Percentiles rank a stretch among this genome's conserved stretches.
Conservation (phyloP, 169 alveolate species). For the Cryptosporidium meleagridis region DNA sequence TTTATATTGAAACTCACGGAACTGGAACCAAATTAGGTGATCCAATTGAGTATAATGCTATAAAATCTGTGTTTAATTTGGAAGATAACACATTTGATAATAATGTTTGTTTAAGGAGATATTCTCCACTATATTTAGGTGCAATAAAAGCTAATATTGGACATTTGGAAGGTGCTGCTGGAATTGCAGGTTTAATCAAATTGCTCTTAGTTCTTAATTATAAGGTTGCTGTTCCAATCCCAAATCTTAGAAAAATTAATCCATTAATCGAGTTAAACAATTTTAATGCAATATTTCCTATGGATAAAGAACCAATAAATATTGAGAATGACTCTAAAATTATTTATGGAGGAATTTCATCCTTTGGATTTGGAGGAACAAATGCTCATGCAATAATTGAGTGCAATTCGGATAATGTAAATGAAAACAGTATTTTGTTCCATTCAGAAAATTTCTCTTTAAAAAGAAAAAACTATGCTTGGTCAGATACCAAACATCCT, state of each 20-base stretch:
- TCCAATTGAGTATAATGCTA: conserved; percentile 65
- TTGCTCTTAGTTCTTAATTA: conserved; percentile 28
- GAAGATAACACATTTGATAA: neutral
- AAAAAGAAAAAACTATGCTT: conserved; percentile 18
- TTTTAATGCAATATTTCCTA: conserved; percentile 30
- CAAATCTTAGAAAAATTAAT: conserved; percentile 29
- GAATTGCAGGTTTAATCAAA: conserved; percentile 74
- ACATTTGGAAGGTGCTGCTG: conserved; percentile 78
- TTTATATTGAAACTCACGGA: conserved; percentile 59
- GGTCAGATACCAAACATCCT: conserved; percentile 72
- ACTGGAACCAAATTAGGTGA: conserved; percentile 72
- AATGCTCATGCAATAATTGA: conserved; percentile 70
- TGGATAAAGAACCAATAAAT: neutral
- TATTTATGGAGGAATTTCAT: conserved; percentile 52
- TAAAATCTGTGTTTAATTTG: conserved; percentile 55
- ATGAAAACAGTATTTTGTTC: neutral
- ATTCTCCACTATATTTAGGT: conserved; percentile 54
- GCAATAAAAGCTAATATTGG: conserved; percentile 76
- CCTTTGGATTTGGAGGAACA: conserved; percentile 75
- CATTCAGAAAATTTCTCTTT: neutral
- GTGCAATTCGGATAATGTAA: neutral
- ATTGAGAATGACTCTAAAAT: conserved; percentile 14
- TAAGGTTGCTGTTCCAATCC: conserved; percentile 63
- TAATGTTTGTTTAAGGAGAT: conserved; percentile 5
- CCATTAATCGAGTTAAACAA: conserved; percentile 37